Percentiles rank a stretch among this genome's conserved stretches.
Evolutionary conservation across 2,329 filamentous ascomycete genomes (phyloP).

Genomic region (Diaporthe citriasiana): DNA sequence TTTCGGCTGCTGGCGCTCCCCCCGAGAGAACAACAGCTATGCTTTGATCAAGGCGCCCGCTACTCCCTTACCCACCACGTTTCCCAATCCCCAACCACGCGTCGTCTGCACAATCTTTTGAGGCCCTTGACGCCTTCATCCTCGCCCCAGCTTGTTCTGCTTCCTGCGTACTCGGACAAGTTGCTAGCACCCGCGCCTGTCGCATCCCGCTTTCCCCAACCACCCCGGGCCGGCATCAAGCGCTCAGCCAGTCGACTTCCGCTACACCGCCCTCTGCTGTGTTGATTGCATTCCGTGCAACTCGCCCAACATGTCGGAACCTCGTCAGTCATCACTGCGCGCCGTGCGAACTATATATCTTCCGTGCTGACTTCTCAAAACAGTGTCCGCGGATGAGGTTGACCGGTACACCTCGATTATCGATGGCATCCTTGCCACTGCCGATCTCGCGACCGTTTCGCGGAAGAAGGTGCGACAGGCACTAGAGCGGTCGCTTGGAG

Average conservation of each 20-base stretch:
- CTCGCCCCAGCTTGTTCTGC: background rate
- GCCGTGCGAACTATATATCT: background rate
- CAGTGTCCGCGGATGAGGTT: slow-evolving; percentile 66
- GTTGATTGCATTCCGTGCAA: slow-evolving; percentile 23
- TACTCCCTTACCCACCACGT: slow-evolving; percentile 7
- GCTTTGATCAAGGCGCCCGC: slow-evolving; percentile 40
- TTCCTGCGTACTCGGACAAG: background rate
- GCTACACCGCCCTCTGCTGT: slow-evolving; percentile 12
- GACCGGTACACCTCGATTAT: slow-evolving; percentile 70
- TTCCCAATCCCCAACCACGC: background rate
- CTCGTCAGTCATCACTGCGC: slow-evolving; percentile 18
- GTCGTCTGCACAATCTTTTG: slow-evolving; percentile 1
- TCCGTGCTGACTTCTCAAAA: slow-evolving; percentile 6
- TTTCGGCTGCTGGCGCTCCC: slow-evolving; percentile 31
- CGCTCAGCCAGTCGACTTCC: background rate
- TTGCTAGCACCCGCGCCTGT: slow-evolving; percentile 5
- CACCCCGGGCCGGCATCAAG: slow-evolving; percentile 19
- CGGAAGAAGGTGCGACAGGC: slow-evolving; percentile 73
- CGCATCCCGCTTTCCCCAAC: slow-evolving; percentile 4
- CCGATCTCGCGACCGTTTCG: slow-evolving; percentile 74
- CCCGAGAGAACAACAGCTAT: slow-evolving; percentile 38
- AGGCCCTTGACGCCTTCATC: slow-evolving; percentile 1
- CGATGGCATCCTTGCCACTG: slow-evolving; percentile 69
- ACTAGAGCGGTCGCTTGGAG: slow-evolving; percentile 67
- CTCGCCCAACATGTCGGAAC: slow-evolving; percentile 34